Conservation (phyloP, 1,139 yeast species). For the Geotrichum fermentans region DNA sequence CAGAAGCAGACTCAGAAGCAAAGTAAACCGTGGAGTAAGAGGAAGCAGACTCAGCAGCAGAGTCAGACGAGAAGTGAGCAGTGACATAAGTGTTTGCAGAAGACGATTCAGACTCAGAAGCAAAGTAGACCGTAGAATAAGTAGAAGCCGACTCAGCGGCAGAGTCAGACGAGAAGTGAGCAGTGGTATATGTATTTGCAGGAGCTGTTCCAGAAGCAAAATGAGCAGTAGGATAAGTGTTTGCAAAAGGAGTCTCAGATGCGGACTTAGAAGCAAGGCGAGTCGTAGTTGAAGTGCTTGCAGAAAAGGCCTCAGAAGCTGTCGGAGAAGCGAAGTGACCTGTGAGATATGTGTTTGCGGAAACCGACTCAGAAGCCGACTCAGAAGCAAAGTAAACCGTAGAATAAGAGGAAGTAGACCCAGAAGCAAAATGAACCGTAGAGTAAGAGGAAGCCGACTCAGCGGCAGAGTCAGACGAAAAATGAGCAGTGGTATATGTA, state of each 20-base stretch:
- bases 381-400: not conserved
- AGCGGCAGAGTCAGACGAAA: not conserved
- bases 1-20: not conserved
- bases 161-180: not conserved
- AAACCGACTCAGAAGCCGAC: not conserved
- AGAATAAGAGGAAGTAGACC: not conserved
- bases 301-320: too few relatives aligned
- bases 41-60: not conserved
- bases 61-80: not conserved
- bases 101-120: not conserved
- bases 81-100: not conserved
- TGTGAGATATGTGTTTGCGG: not conserved
- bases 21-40: not conserved
- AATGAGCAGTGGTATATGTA: not conserved
- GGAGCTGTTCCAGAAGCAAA: not conserved
- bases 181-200: not conserved
- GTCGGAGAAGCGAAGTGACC: too few relatives aligned
- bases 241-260: too few relatives aligned
- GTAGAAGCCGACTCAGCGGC: not conserved
- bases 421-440: not conserved
- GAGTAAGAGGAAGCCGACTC: not conserved
- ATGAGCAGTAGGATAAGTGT: not conserved
- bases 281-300: not conserved
- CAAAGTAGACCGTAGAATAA: not conserved
- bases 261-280: not conserved